phyloP scores from a whole-genome alignment of 1,284 basidiomycete genomes.

The Cryptococcus sp. region DNA sequence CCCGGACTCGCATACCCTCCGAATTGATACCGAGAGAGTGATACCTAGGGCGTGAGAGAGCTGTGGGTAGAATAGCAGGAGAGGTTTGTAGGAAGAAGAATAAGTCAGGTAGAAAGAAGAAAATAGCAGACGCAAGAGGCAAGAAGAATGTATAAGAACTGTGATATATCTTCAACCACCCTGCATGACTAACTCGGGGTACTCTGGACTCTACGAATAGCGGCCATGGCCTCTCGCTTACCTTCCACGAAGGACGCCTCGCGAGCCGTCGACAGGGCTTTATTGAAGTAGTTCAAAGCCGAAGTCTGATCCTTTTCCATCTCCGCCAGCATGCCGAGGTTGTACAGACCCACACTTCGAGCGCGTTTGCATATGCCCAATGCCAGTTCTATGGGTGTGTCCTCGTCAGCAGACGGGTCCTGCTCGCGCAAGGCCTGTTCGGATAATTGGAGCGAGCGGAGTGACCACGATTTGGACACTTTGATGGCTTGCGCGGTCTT shows the following conservation, averaged over 20 bases:
- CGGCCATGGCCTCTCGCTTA: conserved; percentile 43
- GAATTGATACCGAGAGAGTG: conserved; percentile 6
- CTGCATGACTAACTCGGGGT: no score
- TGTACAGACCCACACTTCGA: conserved; percentile 43
- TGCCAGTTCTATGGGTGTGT: conserved; percentile 23
- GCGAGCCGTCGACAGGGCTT: conserved; percentile 34
- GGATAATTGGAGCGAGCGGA: conserved; percentile 43
- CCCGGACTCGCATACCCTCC: conserved; percentile 7
- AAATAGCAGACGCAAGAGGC: no score
- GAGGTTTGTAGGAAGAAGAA: neutral
- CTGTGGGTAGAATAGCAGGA: neutral
- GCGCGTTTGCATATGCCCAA: conserved; percentile 41
- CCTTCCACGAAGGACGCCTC: conserved; percentile 46
- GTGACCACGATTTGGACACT: conserved; percentile 47
- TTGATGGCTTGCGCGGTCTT: conserved; percentile 39
- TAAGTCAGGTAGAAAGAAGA: neutral
- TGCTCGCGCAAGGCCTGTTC: conserved; percentile 35
- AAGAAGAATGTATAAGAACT: no score
- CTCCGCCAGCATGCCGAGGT: conserved; percentile 52
- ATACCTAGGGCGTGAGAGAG: neutral
- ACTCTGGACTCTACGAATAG: conserved; percentile 29
- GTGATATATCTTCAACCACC: no score
- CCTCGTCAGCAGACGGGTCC: conserved; percentile 13
- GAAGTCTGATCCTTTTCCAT: conserved; percentile 39
- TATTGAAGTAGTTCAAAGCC: conserved; percentile 38